Evolutionary conservation across 768 basidiomycete species (phyloP), one percentile per base, ranked within the genome.

Genomic region (Lanmaoa rubissima): DNA sequence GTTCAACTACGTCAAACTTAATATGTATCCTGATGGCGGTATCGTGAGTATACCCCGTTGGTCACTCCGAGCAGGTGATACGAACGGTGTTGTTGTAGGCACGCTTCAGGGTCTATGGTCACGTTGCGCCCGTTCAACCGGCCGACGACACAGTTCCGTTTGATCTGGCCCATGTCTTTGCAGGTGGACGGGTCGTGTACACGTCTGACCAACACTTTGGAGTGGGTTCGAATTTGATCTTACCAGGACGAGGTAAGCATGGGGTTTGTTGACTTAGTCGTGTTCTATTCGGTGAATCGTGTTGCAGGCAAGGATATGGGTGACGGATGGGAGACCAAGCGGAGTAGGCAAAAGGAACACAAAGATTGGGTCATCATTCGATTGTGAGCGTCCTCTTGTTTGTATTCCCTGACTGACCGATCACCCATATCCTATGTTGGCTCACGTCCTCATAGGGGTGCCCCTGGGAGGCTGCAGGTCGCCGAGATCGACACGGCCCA

Each of bases 291-390:
- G 45, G 19, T 50, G 5, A 53, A 35, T 58, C 47, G 41, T 26
- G 19, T 38, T 28, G 31, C 49, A 82, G 81, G 92, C 28, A 87
- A 86, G 68, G 88, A 96, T 65, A 99, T 99, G 94, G 86, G 94
- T 5, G 95, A 97, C 67, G 97, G 97, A 5, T 99, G 97, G 97
- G 97, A 99, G 74, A 98, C 96, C 4, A 93, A 90, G 69, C 80
- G 97, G 58, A 95, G 90, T 65, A 80, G 92, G 51, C 78, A 75
- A 42, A 80, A 81, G 52, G 92, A 81, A 39, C 94, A 94, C 73
- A 90, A 85, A 46, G 95, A 98, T 65, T 98, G 93, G 91, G 91
- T 83, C 5, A 81, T 98, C 56, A 85, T 96, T 54, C 90, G 87
- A 74, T 76, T 99, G 92, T 94, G 67, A 70, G 55, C 0, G n/a